Conservation (phyloP, 768 basidiomycete genomes). For the Lactarius indigo region DNA sequence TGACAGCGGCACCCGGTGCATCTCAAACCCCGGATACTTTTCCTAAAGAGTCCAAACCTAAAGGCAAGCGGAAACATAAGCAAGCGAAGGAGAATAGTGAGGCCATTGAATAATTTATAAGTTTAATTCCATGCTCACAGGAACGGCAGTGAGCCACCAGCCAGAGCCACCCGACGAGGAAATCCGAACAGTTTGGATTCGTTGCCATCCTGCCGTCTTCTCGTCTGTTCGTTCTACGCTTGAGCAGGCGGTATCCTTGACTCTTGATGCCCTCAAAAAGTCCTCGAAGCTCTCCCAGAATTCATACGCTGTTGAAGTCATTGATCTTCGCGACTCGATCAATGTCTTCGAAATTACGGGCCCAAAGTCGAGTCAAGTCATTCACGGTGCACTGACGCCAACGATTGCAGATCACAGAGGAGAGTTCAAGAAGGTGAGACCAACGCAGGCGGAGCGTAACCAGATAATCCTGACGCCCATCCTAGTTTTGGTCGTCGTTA, state of each 20-base stretch:
- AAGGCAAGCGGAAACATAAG: slow-evolving; percentile 33
- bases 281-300: slow-evolving; percentile 28
- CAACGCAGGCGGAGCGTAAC: background rate
- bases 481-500: slow-evolving; percentile 67
- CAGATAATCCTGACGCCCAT: slow-evolving; percentile 1
- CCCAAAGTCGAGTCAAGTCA: slow-evolving; percentile 71
- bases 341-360: slow-evolving; percentile 91
- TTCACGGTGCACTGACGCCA: slow-evolving; percentile 36
- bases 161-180: slow-evolving; percentile 15
- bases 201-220: slow-evolving; percentile 73
- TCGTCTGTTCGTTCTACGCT: slow-evolving; percentile 53
- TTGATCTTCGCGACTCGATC: slow-evolving; percentile 65
- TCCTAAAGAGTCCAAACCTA: slow-evolving; percentile 14
- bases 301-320: slow-evolving; percentile 52
- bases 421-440: slow-evolving; percentile 57
- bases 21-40: background rate
- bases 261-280: slow-evolving; percentile 37
- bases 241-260: slow-evolving; percentile 46
- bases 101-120: background rate
- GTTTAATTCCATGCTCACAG: background rate
- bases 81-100: slow-evolving; percentile 16
- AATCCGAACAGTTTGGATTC: slow-evolving; percentile 65
- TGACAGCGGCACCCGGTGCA: background rate
- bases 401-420: slow-evolving; percentile 38
- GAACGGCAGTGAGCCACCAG: slow-evolving; percentile 32